A percentile compares a stretch with the other conserved stretches of the same genome.
phyloP scores from a whole-genome alignment of 441 rosid genomes.

The Rhodomyrtus psidioides region DNA sequence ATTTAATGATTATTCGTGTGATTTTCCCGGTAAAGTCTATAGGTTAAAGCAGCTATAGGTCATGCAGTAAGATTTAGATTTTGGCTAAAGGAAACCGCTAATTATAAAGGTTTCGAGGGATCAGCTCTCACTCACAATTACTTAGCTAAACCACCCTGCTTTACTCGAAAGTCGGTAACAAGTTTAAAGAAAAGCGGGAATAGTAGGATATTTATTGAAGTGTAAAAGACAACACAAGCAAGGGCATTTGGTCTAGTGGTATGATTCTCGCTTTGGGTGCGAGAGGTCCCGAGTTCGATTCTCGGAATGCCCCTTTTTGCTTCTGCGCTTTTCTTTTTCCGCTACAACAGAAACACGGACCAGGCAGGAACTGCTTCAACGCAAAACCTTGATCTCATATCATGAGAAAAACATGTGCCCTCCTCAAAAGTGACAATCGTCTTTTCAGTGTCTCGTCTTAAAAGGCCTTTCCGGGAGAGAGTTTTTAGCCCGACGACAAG shows the following conservation, averaged over 20 bases:
- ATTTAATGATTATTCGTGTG: accelerated
- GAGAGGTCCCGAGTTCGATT: slow-evolving; percentile 83
- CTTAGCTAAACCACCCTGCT: background rate
- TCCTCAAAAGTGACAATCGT: background rate
- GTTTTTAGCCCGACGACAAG: background rate
- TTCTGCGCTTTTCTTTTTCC: accelerated
- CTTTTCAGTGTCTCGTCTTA: background rate
- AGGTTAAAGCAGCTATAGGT: background rate
- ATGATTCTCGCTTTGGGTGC: slow-evolving; percentile 86
- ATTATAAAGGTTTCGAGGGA: background rate
- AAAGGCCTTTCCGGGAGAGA: background rate
- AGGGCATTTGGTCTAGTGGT: slow-evolving; percentile 79
- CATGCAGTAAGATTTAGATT: background rate
- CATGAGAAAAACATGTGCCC: background rate
- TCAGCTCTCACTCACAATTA: background rate
- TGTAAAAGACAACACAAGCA: too few relatives aligned
- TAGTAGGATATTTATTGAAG: too few relatives aligned
- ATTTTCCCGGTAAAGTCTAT: background rate
- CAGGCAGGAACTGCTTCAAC: background rate
- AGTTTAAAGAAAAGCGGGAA: too few relatives aligned
- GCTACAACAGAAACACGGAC: background rate
- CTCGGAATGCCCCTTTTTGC: slow-evolving; percentile 50
- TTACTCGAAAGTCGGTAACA: background rate
- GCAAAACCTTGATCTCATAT: background rate
- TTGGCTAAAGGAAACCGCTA: background rate